These are phyloP conservation scores for Neopestalotiopsis rosae DNA, from an alignment of 2,329 filamentous ascomycete species.

Conservation along the genomic window DNA sequence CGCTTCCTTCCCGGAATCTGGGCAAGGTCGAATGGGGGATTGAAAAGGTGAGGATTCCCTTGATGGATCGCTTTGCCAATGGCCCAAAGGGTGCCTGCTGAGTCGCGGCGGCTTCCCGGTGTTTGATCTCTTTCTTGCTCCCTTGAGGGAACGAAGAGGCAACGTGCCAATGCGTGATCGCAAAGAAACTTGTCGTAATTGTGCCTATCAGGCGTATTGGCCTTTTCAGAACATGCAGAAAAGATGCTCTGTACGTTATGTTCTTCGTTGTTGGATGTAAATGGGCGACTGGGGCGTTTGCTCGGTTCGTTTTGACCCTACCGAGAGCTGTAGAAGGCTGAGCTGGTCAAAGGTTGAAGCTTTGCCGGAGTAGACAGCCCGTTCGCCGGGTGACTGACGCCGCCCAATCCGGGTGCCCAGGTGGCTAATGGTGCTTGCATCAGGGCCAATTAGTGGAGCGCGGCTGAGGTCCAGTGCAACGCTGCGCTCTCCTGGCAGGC, in stretches of 20 bases:
- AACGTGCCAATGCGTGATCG: not conserved
- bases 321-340: constrained; percentile 10
- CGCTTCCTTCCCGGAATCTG: not conserved
- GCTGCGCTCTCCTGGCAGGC: not conserved
- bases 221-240: not conserved
- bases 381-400: not conserved
- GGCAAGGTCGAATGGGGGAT: not conserved
- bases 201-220: not conserved
- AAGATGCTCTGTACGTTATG: not conserved
- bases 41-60: not conserved
- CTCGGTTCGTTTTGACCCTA: not conserved
- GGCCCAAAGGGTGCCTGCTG: not conserved
- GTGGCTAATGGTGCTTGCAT: no score
- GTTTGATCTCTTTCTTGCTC: not conserved
- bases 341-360: constrained; percentile 16
- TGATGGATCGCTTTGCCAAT: not conserved
- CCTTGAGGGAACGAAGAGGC: not conserved
- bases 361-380: not conserved
- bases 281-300: not conserved
- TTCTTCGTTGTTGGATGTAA: not conserved
- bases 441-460: not conserved
- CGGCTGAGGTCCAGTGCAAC: not conserved
- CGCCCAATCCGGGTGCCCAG: not conserved
- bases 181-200: not conserved
- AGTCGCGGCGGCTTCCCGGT: not conserved